Conservation (phyloP, 441 rosid species). For the Jatropha multifida region DNA sequence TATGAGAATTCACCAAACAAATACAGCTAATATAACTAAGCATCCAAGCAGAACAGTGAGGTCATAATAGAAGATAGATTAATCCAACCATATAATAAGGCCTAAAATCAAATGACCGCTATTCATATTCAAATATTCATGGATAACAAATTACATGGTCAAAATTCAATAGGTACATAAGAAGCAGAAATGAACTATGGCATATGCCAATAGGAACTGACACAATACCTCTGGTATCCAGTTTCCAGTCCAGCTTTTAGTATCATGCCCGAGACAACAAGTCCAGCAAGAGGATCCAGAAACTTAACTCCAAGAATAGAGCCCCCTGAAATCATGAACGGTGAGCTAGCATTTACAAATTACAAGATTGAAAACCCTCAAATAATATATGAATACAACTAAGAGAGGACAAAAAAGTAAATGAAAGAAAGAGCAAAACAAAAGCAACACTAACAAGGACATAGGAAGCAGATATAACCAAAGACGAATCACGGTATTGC, state of each 20-base stretch:
- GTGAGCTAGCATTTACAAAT: constrained; percentile 24
- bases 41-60: constrained; percentile 8
- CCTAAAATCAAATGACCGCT: not conserved
- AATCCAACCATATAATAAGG: not conserved
- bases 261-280: constrained; percentile 88
- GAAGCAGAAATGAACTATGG: not conserved
- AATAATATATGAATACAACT: constrained; percentile 6
- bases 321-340: constrained; percentile 64
- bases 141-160: not conserved
- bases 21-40: constrained; percentile 9
- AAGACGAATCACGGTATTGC: not conserved
- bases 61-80: not conserved
- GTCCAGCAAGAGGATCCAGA: constrained; percentile 95
- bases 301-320: constrained; percentile 81
- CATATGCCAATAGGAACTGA: not conserved
- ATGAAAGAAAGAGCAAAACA: not conserved
- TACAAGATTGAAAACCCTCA: constrained; percentile 11
- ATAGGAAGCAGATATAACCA: not conserved
- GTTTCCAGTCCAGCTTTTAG: constrained; percentile 74
- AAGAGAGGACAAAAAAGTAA: not conserved
- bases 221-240: constrained; percentile 82
- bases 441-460: not conserved
- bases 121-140: not conserved
- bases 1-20: constrained; percentile 5
- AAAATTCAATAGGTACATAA: not conserved